A percentile compares a stretch with the other conserved stretches of the same genome.
These are phyloP conservation scores for Lipomyces kockii DNA, from an alignment of 805 yeast genomes.

Conservation along the genomic window DNA sequence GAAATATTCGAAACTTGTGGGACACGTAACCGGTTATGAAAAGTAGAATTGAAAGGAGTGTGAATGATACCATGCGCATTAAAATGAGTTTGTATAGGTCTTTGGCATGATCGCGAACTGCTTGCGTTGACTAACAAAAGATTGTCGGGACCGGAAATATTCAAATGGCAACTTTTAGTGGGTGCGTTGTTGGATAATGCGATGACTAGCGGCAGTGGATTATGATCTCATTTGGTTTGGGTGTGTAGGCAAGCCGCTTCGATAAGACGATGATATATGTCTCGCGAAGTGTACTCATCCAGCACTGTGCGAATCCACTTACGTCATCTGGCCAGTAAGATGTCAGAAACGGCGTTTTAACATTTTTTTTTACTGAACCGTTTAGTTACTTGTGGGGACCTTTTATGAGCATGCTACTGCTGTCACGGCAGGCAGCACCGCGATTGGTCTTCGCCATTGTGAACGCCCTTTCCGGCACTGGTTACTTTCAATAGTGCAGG, in stretches of 20 bases:
- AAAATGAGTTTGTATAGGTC: not conserved
- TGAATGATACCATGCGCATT: constrained; percentile 23
- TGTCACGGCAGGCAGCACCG: too few species aligned
- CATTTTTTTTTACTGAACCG: too few species aligned
- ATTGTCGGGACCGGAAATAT: not conserved
- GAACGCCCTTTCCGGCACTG: too few species aligned
- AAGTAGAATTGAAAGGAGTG: constrained; percentile 11
- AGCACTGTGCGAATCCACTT: too few species aligned
- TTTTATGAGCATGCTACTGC: too few species aligned
- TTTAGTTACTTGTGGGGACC: too few species aligned
- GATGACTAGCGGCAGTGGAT: not conserved
- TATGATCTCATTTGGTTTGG: not conserved
- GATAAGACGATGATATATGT: not conserved
- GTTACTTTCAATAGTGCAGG: too few species aligned
- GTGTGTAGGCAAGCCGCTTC: not conserved
- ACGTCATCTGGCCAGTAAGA: too few species aligned
- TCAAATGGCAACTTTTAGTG: not conserved
- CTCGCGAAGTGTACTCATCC: too few species aligned
- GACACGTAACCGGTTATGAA: constrained; percentile 31
- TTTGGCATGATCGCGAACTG: not conserved
- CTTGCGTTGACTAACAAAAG: not conserved
- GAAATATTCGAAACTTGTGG: constrained; percentile 26
- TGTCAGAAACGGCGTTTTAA: too few species aligned
- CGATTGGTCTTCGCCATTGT: too few species aligned
- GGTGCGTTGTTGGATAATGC: not conserved